Evolutionary conservation across 2,329 filamentous ascomycete genomes (phyloP), one percentile per base, ranked within the genome.

Genomic region (Curvularia spicifera): DNA sequence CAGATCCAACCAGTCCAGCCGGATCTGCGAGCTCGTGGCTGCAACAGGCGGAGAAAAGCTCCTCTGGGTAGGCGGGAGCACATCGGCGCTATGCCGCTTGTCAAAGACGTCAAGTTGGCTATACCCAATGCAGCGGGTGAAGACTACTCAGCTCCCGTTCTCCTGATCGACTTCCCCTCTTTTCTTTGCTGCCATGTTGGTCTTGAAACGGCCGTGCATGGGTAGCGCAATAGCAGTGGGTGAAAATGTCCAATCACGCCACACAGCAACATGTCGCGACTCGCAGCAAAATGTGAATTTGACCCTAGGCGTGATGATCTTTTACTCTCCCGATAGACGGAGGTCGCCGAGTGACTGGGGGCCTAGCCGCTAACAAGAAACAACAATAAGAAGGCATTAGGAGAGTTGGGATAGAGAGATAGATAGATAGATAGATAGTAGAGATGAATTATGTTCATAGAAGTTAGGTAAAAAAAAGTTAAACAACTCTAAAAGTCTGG

Each of bases 401-500:
- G 44, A 15, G 31, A 15, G 3, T 15, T 2, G 33, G 24, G 28
- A 2, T 31, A 31, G 28, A n/a, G n/a, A 24, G 22, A 24, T 24
- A 4, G 22, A 24, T 24, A 24, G 22, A 24, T 24, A 4, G 29
- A 12, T 31, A 31, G 51, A 46, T 42, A 51, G 51, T 56, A 55
- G 56, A 58, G 56, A 58, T 59, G 63, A 71, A 73, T 69, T 73
- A 72, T 72, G 61, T 72, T 65, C 70, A 72, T 71, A 71, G 64
- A 73, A 72, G 66, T 52, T 58, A 58, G 44, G 55, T 57, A 53
- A 64, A 66, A 63, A 57, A 67, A 43, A 63, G 51, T 52, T 63
- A 59, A 55, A 59, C 57, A 50, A 59, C 49, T 50, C 51, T 50
- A 60, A 53, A 56, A 60, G 40, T 53, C 59, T 31, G 42, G 54